Base-by-base conservation (phyloP, 208 protist species). In the Leishmania tarentolae region DNA sequence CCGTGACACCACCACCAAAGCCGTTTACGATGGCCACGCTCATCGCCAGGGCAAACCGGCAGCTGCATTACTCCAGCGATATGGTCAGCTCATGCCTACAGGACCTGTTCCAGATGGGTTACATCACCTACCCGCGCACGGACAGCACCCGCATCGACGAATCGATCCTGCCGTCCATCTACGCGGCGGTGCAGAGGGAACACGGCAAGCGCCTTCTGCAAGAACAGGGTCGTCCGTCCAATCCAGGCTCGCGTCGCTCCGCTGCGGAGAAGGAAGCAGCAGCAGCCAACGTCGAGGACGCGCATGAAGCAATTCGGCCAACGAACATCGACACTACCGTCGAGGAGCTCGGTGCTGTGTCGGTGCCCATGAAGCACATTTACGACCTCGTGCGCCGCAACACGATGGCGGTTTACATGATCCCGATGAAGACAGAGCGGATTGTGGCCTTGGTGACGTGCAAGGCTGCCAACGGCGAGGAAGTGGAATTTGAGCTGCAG, bases 111-210 rank as follows among this genome's bases (percentile, higher is more conserved):
- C 93, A 97, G 83, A 88, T 94, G 87, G 95, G 95, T 59, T 90
- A 93, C 85, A 96, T 98, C 82, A 98, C 95, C 24, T 98, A 98
- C 84, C 95, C 95, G 31, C 84, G 95, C 56, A 97, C 95, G 9
- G 95, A 98, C 86, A 97, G 93, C 83, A 93, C 85, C 40, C 95
- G 95, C 80, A 93, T 98, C 73, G 93, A 96, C 75, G 94, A 94
- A 4, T 86, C 96, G 76, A 98, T 99, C 50, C 98, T 99, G 83
- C 98, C 98, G 75, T 97, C 99, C 87, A 99, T 99, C 72, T 99
- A 99, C 74, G 93, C 93, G 37, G 98, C 98, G 76, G 99, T 99
- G 71, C 99, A 99, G 83, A 99, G 99, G 85, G 97, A 98, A 71
- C 98, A 96, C 88, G 99, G 99, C 83, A 99, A 99, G 81, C 98